phyloP scores from a whole-genome alignment of 805 yeast genomes.

The Candida nanaspora region DNA sequence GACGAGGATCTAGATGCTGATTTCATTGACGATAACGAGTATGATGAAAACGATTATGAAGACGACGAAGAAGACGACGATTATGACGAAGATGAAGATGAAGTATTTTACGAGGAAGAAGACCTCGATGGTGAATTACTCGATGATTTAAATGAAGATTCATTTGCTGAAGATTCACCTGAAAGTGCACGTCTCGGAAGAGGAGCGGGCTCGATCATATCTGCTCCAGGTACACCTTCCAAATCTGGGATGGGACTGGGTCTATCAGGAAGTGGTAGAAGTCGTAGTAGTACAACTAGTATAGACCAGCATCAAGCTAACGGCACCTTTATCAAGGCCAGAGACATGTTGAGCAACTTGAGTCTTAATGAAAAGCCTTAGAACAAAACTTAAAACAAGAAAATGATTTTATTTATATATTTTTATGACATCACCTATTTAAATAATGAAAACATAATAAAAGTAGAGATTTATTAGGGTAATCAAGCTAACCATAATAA shows the following conservation, averaged over 20 bases:
- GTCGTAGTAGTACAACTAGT: conserved; percentile 8
- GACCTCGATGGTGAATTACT: conserved; percentile 11
- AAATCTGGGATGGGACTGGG: conserved; percentile 5
- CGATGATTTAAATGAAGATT: conserved; percentile 8
- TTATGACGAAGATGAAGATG: conserved; percentile 22
- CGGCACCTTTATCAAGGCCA: conserved; percentile 19
- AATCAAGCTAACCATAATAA: no score
- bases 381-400: no score
- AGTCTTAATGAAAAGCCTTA: conserved; percentile 9
- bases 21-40: conserved; percentile 16
- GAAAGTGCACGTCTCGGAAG: not conserved
- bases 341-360: conserved; percentile 13
- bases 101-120: conserved; percentile 9
- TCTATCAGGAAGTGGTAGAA: conserved; percentile 7
- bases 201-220: not conserved
- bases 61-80: conserved; percentile 20
- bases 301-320: conserved; percentile 12
- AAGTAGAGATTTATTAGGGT: no score
- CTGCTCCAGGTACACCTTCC: not conserved
- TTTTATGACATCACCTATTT: no score
- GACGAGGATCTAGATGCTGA: conserved; percentile 12
- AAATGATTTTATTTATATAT: no score
- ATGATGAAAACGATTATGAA: conserved; percentile 12
- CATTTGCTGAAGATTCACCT: conserved; percentile 2
- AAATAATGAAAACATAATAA: no score